Percentiles rank a stretch among this genome's conserved stretches.
phyloP scores from a whole-genome alignment of 371 early-diverging fungal genomes.

The Mucor mucedo region DNA sequence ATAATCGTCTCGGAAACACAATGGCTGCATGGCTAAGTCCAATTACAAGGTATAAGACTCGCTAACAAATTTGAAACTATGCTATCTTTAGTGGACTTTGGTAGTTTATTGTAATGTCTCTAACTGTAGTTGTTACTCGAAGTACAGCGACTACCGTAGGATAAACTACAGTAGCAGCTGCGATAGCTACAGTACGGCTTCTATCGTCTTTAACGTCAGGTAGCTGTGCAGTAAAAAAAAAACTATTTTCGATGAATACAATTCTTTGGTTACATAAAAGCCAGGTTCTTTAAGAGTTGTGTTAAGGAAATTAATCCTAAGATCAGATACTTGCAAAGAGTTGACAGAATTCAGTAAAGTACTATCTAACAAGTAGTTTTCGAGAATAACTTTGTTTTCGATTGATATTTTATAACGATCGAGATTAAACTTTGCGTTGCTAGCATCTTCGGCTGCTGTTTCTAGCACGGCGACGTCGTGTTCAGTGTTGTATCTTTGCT shows the following conservation, averaged over 20 bases:
- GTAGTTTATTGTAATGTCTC: too few relatives aligned
- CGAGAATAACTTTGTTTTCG: slow-evolving; percentile 9
- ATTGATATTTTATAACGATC: slow-evolving; percentile 9
- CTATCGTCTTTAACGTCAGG: too few relatives aligned
- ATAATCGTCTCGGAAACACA: slow-evolving; percentile 23
- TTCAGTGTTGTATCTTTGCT: slow-evolving; percentile 14
- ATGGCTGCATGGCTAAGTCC: slow-evolving; percentile 19
- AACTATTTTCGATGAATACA: not conserved
- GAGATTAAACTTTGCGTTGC: slow-evolving; percentile 5
- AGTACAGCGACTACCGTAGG: too few relatives aligned
- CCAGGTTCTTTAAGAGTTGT: slow-evolving; percentile 14
- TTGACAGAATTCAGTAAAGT: not conserved
- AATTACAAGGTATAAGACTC: slow-evolving; percentile 8
- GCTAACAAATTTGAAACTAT: slow-evolving; percentile 4
- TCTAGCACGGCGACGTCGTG: slow-evolving; percentile 10
- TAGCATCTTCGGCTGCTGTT: slow-evolving; percentile 7
- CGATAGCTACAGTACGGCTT: too few relatives aligned
- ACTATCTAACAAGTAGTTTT: slow-evolving; percentile 13
- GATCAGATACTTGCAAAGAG: slow-evolving; percentile 14
- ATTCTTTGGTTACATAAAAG: slow-evolving; percentile 6
- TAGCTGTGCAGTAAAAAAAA: too few relatives aligned
- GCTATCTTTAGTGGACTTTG: not conserved
- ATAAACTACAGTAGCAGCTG: too few relatives aligned
- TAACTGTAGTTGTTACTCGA: too few relatives aligned
- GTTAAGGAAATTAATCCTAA: slow-evolving; percentile 5